Evolutionary conservation across 371 early-diverging fungal genomes (phyloP).

Genomic region (Enterospora canceri): DNA sequence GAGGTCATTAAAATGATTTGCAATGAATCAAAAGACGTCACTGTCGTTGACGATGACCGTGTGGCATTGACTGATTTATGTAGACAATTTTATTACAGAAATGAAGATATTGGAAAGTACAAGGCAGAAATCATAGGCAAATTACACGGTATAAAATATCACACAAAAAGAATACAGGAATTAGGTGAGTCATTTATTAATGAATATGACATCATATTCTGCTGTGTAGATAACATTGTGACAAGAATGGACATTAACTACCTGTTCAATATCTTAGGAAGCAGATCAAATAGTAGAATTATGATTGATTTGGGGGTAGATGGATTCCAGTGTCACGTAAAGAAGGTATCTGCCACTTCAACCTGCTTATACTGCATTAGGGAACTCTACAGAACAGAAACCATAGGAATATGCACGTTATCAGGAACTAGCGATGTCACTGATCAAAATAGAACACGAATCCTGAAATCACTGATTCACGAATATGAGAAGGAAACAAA

Average conservation of each 20-base stretch:
- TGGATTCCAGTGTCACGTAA: slow-evolving; percentile 23
- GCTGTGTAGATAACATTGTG: slow-evolving; percentile 37
- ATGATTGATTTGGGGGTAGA: slow-evolving; percentile 48
- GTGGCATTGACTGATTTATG: slow-evolving; percentile 66
- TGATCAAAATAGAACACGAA: slow-evolving; percentile 9
- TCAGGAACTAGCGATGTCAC: slow-evolving; percentile 1
- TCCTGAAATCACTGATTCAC: slow-evolving; percentile 14
- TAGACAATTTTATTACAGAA: slow-evolving; percentile 65
- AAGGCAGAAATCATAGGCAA: slow-evolving; percentile 25
- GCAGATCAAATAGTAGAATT: slow-evolving; percentile 5
- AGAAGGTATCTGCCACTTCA: slow-evolving; percentile 15
- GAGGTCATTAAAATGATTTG: slow-evolving; percentile 40
- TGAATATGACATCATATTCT: slow-evolving; percentile 37
- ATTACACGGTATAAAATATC: slow-evolving; percentile 5
- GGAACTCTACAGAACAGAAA: slow-evolving; percentile 23
- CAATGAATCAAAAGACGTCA: slow-evolving; percentile 51
- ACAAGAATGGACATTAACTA: slow-evolving; percentile 49
- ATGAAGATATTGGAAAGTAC: slow-evolving; percentile 31
- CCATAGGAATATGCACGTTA: slow-evolving; percentile 14
- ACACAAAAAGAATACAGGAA: slow-evolving; percentile 7
- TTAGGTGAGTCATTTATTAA: not conserved
- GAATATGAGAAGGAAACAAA: not conserved
- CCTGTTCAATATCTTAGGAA: slow-evolving; percentile 19
- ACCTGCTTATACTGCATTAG: slow-evolving; percentile 49
- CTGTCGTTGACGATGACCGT: slow-evolving; percentile 67